Percentiles rank a stretch among this genome's conserved stretches.
These are phyloP conservation scores for Jacaranda mimosifolia DNA, from an alignment of 257 asterid species.

Conservation along the genomic window DNA sequence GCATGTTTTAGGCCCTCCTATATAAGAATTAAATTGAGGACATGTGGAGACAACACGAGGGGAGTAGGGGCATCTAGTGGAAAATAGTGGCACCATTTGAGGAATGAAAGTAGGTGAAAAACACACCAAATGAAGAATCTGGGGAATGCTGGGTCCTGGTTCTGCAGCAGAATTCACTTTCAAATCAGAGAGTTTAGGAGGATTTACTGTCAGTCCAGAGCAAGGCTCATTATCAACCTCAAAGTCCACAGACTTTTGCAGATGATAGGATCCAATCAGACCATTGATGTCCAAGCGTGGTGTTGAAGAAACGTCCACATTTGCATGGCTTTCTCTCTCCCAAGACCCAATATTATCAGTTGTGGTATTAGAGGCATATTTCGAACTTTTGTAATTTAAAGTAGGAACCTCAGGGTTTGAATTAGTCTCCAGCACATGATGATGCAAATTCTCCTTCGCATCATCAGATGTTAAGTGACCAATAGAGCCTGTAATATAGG, in stretches of 20 bases:
- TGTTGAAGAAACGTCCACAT: slow-evolving; percentile 55
- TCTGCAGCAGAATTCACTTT: slow-evolving; percentile 61
- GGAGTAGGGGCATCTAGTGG: slow-evolving; percentile 11
- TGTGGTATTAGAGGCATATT: slow-evolving; percentile 53
- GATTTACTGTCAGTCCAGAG: slow-evolving; percentile 53
- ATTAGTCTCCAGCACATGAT: slow-evolving; percentile 51
- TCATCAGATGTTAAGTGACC: slow-evolving; percentile 62
- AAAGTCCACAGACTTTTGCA: slow-evolving; percentile 48
- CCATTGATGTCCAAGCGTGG: slow-evolving; percentile 70
- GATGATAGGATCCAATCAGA: slow-evolving; percentile 62
- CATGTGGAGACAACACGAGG: not conserved
- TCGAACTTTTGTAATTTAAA: slow-evolving; percentile 59
- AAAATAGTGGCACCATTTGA: slow-evolving; percentile 16
- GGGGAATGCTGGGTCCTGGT: slow-evolving; percentile 93
- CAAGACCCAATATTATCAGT: slow-evolving; percentile 58
- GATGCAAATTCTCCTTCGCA: slow-evolving; percentile 56
- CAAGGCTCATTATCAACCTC: slow-evolving; percentile 59
- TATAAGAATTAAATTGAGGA: too few relatives aligned
- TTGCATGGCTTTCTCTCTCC: slow-evolving; percentile 54
- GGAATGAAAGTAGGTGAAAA: slow-evolving; percentile 20
- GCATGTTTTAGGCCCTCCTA: too few relatives aligned
- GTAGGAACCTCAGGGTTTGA: slow-evolving; percentile 58
- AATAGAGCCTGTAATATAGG: slow-evolving; percentile 46
- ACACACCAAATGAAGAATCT: slow-evolving; percentile 93
- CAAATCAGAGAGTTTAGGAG: slow-evolving; percentile 63